Conservation (phyloP, 139 green algal species). For the Chlamydomonas eustigma region DNA sequence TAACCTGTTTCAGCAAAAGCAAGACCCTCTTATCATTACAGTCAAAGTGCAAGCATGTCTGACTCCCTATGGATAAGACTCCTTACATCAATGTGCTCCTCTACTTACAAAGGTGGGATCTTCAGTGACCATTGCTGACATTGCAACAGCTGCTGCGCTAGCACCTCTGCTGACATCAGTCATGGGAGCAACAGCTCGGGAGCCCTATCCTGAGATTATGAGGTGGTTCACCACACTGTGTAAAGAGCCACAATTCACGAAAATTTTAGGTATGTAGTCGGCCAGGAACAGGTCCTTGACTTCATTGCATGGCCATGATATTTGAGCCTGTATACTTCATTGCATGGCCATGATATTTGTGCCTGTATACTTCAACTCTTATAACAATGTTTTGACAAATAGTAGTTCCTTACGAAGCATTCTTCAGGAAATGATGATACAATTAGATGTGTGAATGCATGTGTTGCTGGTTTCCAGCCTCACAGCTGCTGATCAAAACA, state of each 20-base stretch:
- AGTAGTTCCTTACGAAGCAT: no score
- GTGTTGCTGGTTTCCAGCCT: no score
- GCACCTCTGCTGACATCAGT: slow-evolving; percentile 46
- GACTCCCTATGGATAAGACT: no score
- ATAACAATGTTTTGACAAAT: no score
- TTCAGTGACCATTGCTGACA: slow-evolving; percentile 48
- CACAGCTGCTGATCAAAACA: no score
- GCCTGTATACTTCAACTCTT: neutral
- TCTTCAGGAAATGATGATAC: no score
- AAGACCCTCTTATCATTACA: neutral
- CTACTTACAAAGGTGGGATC: slow-evolving; percentile 7
- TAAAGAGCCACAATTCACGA: slow-evolving; percentile 28
- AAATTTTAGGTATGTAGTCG: slow-evolving; percentile 47
- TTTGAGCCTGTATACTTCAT: no score
- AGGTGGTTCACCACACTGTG: slow-evolving; percentile 36
- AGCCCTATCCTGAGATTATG: slow-evolving; percentile 9
- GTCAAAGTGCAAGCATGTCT: neutral
- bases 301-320: no score
- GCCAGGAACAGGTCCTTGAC: neutral
- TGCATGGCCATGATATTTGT: no score
- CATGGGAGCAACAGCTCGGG: slow-evolving; percentile 42
- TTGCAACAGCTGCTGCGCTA: slow-evolving; percentile 39
- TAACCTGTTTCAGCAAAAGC: neutral
- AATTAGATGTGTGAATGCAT: no score
- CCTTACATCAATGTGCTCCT: no score